A percentile compares a stretch with the other conserved stretches of the same genome.
phyloP scores from a whole-genome alignment of 306 rosid species.

The Prunus dulcis region DNA sequence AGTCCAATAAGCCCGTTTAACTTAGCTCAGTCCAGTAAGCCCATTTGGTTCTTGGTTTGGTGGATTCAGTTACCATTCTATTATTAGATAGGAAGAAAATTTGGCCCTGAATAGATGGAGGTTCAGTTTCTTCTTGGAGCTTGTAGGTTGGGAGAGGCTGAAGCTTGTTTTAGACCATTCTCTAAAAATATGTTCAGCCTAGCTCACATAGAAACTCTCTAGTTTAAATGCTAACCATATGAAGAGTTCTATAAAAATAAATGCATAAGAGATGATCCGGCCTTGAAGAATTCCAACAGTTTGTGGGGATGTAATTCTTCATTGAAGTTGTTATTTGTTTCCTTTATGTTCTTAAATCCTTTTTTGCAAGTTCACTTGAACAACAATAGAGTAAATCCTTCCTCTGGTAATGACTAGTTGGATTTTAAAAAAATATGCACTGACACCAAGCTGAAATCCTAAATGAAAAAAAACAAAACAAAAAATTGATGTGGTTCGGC shows the following conservation, averaged over 20 bases:
- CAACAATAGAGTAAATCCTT: background rate
- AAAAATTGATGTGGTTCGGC: background rate
- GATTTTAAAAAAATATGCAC: background rate
- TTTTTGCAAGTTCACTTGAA: background rate
- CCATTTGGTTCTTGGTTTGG: background rate
- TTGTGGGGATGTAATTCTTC: background rate
- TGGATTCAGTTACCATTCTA: background rate
- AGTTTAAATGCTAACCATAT: background rate
- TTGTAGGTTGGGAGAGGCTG: background rate
- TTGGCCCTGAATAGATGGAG: background rate
- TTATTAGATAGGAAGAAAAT: background rate
- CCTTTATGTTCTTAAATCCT: background rate
- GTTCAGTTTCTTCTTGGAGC: slow-evolving; percentile 5
- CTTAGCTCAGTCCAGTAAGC: background rate
- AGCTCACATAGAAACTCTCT: background rate
- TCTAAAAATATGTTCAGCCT: background rate
- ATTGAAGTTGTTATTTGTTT: background rate
- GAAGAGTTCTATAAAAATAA: background rate
- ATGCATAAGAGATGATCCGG: background rate
- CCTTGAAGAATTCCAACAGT: background rate
- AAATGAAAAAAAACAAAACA: background rate
- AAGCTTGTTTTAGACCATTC: background rate
- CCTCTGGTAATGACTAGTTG: background rate
- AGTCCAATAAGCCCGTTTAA: background rate
- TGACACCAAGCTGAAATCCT: background rate